Conservation (phyloP, 148 eudicot species). For the Amaranthus palmeri region DNA sequence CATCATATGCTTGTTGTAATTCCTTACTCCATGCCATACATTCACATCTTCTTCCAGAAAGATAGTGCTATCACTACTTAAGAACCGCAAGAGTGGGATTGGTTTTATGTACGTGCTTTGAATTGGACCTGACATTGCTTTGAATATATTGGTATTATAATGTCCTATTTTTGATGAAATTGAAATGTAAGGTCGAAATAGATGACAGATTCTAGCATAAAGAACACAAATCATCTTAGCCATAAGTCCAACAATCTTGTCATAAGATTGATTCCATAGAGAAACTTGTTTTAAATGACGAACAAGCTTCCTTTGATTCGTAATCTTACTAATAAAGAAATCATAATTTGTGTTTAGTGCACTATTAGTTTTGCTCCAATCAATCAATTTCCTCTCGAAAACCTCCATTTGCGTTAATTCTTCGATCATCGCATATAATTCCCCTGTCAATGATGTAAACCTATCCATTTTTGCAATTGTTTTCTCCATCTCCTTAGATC, state of each 20-base stretch:
- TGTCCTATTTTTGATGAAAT: constrained; percentile 15
- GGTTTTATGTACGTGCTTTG: background rate
- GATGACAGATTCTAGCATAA: constrained; percentile 46
- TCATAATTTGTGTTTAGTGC: constrained; percentile 28
- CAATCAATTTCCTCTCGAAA: constrained; percentile 40
- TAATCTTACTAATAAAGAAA: constrained; percentile 43
- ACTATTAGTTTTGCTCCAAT: constrained; percentile 32
- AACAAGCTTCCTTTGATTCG: constrained; percentile 49
- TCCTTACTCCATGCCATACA: background rate
- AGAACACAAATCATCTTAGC: constrained; percentile 43
- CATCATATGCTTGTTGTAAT: background rate
- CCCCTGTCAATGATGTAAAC: constrained; percentile 34
- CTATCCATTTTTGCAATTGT: constrained; percentile 54
- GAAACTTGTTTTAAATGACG: constrained; percentile 49
- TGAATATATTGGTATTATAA: constrained; percentile 1
- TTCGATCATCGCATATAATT: constrained; percentile 45
- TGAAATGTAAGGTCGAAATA: constrained; percentile 46
- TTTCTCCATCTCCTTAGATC: constrained; percentile 42
- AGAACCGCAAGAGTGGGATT: constrained; percentile 42
- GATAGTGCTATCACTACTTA: constrained; percentile 33
- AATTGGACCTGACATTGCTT: constrained; percentile 32
- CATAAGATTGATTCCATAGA: constrained; percentile 57
- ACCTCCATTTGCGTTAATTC: constrained; percentile 47
- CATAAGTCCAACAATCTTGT: constrained; percentile 51
- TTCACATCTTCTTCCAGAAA: constrained; percentile 18